Evolutionary conservation across 495 filamentous ascomycete species (phyloP), one percentile per base, ranked within the genome.

Genomic region (Daldinia bambusicola): DNA sequence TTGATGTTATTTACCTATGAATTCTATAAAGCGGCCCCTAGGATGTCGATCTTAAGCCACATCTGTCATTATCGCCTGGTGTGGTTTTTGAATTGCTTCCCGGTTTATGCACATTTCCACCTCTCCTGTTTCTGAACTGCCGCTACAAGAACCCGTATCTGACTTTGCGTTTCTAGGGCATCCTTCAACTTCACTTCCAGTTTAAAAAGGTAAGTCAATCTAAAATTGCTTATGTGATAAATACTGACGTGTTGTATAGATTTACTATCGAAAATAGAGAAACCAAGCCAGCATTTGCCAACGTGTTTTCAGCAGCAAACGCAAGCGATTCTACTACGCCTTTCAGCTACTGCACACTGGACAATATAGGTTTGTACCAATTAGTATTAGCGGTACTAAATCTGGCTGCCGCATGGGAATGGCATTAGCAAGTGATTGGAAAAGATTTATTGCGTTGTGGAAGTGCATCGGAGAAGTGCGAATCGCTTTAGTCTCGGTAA

Each of bases 151-250:
- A 66, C 36, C 36, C 64, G 62, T 63, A 41, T 38, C 67, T 76
- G 79, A 78, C 76, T 65, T 61, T 32, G 37, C 30, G 61, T 64
- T 18, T 56, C 52, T 64, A 96, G 92, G 96, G 95, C 37, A 97
- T 99, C 75, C 85, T 99, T 34, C 94, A 98, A 83, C 84, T 99
- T 37, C 95, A 98, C 79, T 99, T 99, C 79, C 93, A 98, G 78
- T 97, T 98, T 84, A 98, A 98, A 79, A 94, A 88, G 85, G 84
- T 87, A 75, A 51, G 79, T 38, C 4, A 4, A 51, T 59, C 20
- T 31, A 20, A 30, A 18, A n/a, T n/a, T 53, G 3, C 55, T 2
- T 5, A 40, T 9, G 6, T 34, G 13, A 31, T 55, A 30, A 40
- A 53, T 74, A 62, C 83, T 88, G 67, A 88, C 78, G 69, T 45